Evolutionary conservation across 2,329 filamentous ascomycete genomes (phyloP).

Genomic region (Xylaria sp.): DNA sequence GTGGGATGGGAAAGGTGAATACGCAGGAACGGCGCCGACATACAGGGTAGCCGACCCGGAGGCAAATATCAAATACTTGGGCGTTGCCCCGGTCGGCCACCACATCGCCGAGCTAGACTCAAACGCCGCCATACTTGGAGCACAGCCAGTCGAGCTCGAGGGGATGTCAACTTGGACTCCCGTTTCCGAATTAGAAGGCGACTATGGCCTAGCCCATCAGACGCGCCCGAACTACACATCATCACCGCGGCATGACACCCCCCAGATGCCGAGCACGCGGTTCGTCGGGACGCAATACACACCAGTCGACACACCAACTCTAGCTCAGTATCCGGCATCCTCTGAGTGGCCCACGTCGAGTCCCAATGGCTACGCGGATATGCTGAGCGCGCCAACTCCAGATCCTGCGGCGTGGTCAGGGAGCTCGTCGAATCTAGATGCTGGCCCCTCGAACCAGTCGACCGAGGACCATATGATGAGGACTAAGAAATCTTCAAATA

Average conservation of each 20-base stretch:
- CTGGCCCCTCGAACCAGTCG: neutral
- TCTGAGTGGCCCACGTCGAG: constrained; percentile 4
- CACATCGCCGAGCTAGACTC: constrained; percentile 23
- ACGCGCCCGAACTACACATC: constrained; percentile 29
- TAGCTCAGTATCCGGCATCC: neutral
- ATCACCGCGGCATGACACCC: constrained; percentile 6
- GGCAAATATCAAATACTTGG: constrained; percentile 21
- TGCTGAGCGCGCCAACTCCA: neutral
- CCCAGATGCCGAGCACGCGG: constrained; percentile 7
- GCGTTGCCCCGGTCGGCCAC: neutral
- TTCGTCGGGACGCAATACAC: constrained; percentile 16
- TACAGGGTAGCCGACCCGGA: constrained; percentile 1
- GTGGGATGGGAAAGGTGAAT: constrained; percentile 3
- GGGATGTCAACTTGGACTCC: neutral
- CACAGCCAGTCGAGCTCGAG: constrained; percentile 16
- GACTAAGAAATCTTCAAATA: constrained; percentile 17
- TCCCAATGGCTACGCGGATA: neutral
- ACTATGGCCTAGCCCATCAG: constrained; percentile 17
- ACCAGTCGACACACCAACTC: neutral
- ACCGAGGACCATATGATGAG: neutral
- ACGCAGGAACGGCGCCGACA: neutral
- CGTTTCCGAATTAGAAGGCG: constrained; percentile 24
- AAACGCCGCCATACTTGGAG: neutral
- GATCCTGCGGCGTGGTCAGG: neutral
- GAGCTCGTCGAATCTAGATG: neutral